Evolutionary conservation across 768 basidiomycete genomes (phyloP).

Genomic region (Stropharia rugosoannulata): DNA sequence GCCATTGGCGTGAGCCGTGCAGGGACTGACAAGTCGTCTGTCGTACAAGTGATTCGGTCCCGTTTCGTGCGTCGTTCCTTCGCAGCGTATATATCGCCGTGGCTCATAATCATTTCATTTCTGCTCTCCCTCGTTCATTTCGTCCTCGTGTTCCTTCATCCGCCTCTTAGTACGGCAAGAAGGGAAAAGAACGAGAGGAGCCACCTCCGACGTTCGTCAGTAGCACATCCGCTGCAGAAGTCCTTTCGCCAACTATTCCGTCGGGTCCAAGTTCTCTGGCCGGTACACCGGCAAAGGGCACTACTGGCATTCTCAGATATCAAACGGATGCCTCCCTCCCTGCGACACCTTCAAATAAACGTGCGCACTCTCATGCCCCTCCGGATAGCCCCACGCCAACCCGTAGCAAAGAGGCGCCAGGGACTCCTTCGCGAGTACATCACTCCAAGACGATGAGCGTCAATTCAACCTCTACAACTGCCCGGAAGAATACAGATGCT

Average conservation of each 20-base stretch:
- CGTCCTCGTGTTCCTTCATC: conserved; percentile 10
- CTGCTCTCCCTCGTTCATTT: conserved; percentile 9
- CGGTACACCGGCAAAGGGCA: conserved; percentile 13
- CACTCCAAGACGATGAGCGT: conserved; percentile 12
- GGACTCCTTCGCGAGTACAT: not conserved
- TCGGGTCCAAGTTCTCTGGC: conserved; percentile 20
- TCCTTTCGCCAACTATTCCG: conserved; percentile 30
- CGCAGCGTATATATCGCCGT: conserved; percentile 8
- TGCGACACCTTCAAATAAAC: conserved; percentile 21
- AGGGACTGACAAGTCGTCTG: conserved; percentile 37
- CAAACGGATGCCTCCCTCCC: conserved; percentile 21
- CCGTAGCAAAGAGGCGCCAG: conserved; percentile 6
- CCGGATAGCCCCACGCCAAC: conserved; percentile 11
- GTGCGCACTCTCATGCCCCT: conserved; percentile 2
- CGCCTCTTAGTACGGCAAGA: conserved; percentile 51
- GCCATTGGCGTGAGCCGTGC: conserved; percentile 21
- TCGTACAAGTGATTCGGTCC: conserved; percentile 59
- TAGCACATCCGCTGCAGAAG: conserved; percentile 34
- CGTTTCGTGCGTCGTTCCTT: conserved; percentile 47
- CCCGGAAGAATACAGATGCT: conserved; percentile 40
- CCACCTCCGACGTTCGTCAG: conserved; percentile 29
- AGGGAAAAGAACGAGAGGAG: conserved; percentile 55
- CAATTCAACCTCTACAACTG: conserved; percentile 21
- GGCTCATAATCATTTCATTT: conserved; percentile 2
- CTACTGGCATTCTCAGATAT: conserved; percentile 24